A percentile compares a stretch with the other conserved stretches of the same genome.
Conservation (phyloP, 441 rosid genomes). For the Adansonia madagascariensis region DNA sequence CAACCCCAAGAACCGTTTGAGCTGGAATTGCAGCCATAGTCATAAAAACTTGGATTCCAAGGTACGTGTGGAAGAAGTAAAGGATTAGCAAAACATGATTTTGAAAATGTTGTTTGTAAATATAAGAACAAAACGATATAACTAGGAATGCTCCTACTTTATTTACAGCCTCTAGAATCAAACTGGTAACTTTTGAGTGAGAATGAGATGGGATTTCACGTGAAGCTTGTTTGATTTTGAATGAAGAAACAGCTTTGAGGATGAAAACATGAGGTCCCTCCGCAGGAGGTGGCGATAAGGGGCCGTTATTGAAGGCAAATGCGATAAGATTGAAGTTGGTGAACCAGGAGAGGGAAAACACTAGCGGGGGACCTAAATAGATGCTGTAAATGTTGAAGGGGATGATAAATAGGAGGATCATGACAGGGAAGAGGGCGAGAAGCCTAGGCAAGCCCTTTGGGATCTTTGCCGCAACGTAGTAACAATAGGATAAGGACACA, state of each 20-base stretch:
- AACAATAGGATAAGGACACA: too few relatives aligned
- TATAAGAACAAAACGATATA: neutral
- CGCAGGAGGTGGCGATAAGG: neutral
- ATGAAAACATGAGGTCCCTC: neutral
- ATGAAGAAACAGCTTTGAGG: neutral
- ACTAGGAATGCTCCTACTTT: neutral
- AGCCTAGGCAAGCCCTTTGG: conserved; percentile 28
- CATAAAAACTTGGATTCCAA: conserved; percentile 38
- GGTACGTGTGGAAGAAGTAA: conserved; percentile 44
- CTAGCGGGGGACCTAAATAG: conserved; percentile 28
- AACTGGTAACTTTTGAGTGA: neutral
- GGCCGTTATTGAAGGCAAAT: conserved; percentile 30
- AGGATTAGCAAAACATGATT: neutral
- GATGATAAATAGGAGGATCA: conserved; percentile 28
- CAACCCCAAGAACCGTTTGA: conserved; percentile 39
- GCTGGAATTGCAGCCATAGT: conserved; percentile 41
- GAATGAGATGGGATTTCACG: too few relatives aligned
- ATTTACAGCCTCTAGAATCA: neutral
- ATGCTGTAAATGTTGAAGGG: neutral
- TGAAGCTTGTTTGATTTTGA: neutral
- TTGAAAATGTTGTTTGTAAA: neutral
- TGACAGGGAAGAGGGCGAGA: conserved; percentile 29
- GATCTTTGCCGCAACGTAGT: neutral
- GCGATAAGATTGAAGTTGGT: conserved; percentile 41
- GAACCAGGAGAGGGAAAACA: conserved; percentile 39